Evolutionary conservation across 2,329 filamentous ascomycete species (phyloP).

Genomic region (Apiospora pterosperma): DNA sequence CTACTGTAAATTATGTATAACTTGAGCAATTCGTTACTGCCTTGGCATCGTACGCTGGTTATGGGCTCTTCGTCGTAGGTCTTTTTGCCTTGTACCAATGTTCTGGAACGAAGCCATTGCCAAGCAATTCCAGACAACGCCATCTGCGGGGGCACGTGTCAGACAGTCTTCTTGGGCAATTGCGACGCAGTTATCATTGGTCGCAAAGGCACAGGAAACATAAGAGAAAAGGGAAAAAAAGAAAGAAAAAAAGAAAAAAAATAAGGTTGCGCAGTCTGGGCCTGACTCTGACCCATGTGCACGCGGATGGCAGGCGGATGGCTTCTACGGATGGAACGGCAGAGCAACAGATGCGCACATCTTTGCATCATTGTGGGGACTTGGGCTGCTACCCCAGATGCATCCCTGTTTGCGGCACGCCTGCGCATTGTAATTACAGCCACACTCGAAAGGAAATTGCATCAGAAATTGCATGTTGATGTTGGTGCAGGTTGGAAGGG

Average conservation of each 20-base stretch:
- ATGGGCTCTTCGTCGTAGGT: no score
- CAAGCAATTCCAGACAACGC: no score
- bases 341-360: not conserved
- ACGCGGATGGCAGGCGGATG: no score
- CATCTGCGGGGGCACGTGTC: not conserved
- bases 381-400: not conserved
- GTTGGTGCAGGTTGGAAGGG: not conserved
- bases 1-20: no score
- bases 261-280: not conserved
- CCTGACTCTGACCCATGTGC: not conserved
- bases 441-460: not conserved
- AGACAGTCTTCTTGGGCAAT: not conserved
- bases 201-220: not conserved
- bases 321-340: conserved; percentile 1
- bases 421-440: not conserved
- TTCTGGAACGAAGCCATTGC: no score
- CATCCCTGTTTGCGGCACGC: not conserved
- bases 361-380: not conserved
- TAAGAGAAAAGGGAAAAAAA: not conserved
- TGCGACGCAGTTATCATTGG: not conserved
- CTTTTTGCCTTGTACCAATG: no score
- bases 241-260: not conserved
- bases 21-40: no score
- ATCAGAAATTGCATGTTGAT: not conserved
- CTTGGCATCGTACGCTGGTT: no score